Conservation (phyloP, 2,329 filamentous ascomycete genomes). For the Fonsecaea monophora region DNA sequence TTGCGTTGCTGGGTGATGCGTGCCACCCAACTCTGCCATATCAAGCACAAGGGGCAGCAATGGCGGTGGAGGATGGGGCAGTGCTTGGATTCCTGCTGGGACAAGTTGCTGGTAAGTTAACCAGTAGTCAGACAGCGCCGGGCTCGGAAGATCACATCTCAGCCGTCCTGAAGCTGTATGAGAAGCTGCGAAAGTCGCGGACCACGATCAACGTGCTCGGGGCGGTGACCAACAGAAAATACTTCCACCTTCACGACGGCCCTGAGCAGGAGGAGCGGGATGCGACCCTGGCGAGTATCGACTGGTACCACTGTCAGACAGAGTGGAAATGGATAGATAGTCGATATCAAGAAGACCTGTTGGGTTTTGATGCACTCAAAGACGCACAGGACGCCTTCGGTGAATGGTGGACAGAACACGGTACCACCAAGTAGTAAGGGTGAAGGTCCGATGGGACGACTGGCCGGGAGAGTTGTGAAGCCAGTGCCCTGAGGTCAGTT, state of each 20-base stretch:
- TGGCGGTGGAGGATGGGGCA: constrained; percentile 44
- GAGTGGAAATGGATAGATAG: constrained; percentile 22
- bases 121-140: not conserved
- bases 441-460: not conserved
- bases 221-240: constrained; percentile 3
- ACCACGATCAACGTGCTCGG: constrained; percentile 18
- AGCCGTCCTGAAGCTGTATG: constrained; percentile 21
- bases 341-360: constrained; percentile 18
- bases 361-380: constrained; percentile 21
- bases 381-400: constrained; percentile 15
- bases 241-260: constrained; percentile 18
- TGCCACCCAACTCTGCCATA: constrained; percentile 71
- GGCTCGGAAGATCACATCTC: not conserved
- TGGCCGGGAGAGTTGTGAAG: not conserved
- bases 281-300: not conserved
- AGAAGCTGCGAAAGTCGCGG: constrained; percentile 32
- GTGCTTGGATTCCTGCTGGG: constrained; percentile 61
- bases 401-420: constrained; percentile 13
- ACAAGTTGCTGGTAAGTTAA: constrained; percentile 36
- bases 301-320: constrained; percentile 11
- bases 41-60: constrained; percentile 51
- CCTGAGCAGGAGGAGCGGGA: constrained; percentile 11
- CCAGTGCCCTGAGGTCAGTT: no score
- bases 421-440: not conserved
- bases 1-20: constrained; percentile 68